Evolutionary conservation across 2,329 filamentous ascomycete species (phyloP).

Genomic region (Graphilbum ipis-grandicollis): DNA sequence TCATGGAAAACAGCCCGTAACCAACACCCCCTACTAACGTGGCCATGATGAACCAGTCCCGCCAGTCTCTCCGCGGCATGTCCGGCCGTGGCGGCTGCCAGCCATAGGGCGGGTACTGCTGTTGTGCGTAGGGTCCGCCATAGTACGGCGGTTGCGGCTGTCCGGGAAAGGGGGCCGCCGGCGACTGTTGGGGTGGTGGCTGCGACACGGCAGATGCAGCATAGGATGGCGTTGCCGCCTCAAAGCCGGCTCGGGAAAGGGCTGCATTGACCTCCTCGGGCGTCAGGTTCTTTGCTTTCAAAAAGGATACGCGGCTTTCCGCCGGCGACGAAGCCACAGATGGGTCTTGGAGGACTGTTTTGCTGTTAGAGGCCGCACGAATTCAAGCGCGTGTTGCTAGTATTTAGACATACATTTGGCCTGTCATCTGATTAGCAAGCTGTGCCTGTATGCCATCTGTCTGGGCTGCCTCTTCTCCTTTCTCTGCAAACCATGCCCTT

Average conservation of each 20-base stretch:
- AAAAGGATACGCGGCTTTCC: conserved; percentile 81
- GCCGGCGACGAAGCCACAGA: conserved; percentile 78
- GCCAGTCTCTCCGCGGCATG: conserved; percentile 74
- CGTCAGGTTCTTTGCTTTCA: conserved; percentile 92
- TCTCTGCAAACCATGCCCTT: too few species aligned
- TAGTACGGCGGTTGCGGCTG: conserved; percentile 25
- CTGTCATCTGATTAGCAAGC: neutral
- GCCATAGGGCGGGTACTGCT: conserved; percentile 29
- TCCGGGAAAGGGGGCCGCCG: conserved; percentile 13
- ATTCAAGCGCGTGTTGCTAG: neutral
- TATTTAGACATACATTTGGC: conserved; percentile 11
- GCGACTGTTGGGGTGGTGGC: conserved; percentile 11
- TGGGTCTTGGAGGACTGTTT: conserved; percentile 80
- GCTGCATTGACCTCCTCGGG: conserved; percentile 86
- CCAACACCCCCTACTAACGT: conserved; percentile 81
- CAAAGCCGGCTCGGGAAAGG: conserved; percentile 55
- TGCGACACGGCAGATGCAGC: conserved; percentile 11
- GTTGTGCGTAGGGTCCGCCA: conserved; percentile 22
- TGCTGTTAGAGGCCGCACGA: conserved; percentile 9
- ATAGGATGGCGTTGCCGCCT: conserved; percentile 17
- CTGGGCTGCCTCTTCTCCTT: too few species aligned
- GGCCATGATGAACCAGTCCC: conserved; percentile 99
- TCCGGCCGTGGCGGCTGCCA: conserved; percentile 40
- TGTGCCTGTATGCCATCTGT: too few species aligned
- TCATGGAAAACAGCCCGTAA: conserved; percentile 75